Conservation (phyloP, 345 rosid species). For the Zanthoxylum bungeanum region DNA sequence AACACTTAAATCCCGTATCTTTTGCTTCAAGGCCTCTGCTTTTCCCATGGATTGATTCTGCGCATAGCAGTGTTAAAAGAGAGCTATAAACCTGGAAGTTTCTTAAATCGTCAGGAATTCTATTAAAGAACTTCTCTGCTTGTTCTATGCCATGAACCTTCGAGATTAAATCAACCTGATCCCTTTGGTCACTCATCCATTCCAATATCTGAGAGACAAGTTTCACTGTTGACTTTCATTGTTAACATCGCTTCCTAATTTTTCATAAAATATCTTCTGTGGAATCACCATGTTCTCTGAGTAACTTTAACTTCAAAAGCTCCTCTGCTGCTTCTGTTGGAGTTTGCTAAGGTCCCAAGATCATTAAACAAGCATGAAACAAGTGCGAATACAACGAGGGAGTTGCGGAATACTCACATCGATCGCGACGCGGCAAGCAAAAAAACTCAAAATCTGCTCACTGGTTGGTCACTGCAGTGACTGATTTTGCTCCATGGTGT, state of each 20-base stretch:
- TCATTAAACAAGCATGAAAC: too few species aligned
- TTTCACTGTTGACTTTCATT: background rate
- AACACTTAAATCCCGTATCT: slow-evolving; percentile 37
- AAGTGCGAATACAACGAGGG: too few species aligned
- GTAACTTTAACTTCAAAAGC: too few species aligned
- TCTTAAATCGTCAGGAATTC: slow-evolving; percentile 22
- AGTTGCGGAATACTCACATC: too few species aligned
- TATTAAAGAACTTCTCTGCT: slow-evolving; percentile 45
- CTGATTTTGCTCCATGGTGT: too few species aligned
- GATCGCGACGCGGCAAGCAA: too few species aligned
- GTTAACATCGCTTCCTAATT: background rate
- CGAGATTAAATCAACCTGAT: slow-evolving; percentile 44
- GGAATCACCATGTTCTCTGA: slow-evolving; percentile 8
- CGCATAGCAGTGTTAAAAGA: slow-evolving; percentile 50
- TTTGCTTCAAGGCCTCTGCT: slow-evolving; percentile 40
- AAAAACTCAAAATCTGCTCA: too few species aligned
- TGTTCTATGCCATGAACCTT: slow-evolving; percentile 42
- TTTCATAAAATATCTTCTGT: background rate
- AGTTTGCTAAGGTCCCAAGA: too few species aligned
- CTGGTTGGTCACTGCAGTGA: too few species aligned
- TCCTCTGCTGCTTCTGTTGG: too few species aligned
- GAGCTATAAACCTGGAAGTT: slow-evolving; percentile 41
- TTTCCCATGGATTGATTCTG: slow-evolving; percentile 29
- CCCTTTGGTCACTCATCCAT: slow-evolving; percentile 37
- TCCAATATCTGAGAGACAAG: slow-evolving; percentile 33